Evolutionary conservation across 768 basidiomycete species (phyloP).

Genomic region (Rhizopogon sp.): DNA sequence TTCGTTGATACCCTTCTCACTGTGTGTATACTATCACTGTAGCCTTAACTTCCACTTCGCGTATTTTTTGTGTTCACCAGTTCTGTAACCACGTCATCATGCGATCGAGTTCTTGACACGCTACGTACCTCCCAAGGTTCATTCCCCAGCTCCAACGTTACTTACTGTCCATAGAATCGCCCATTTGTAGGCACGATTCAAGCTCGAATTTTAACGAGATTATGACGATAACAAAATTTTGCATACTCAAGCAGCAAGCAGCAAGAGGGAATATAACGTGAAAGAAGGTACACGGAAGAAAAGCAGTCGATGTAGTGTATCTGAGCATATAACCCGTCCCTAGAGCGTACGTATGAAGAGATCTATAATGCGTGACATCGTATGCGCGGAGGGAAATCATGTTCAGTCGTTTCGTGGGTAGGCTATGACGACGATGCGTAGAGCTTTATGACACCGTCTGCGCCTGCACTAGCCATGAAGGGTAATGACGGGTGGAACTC

Average conservation of each 20-base stretch:
- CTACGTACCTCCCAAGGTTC: neutral
- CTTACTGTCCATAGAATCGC: neutral
- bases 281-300: slow-evolving; percentile 2
- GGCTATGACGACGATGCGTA: slow-evolving; percentile 82
- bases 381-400: slow-evolving; percentile 3
- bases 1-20: slow-evolving; percentile 14
- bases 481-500: slow-evolving; percentile 80
- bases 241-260: neutral
- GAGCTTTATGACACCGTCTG: slow-evolving; percentile 89
- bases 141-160: neutral
- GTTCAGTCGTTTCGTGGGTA: neutral
- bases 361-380: slow-evolving; percentile 14
- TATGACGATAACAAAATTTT: neutral
- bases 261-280: slow-evolving; percentile 1
- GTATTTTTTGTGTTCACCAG: neutral
- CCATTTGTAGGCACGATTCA: neutral
- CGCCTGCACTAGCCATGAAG: slow-evolving; percentile 91
- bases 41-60: slow-evolving; percentile 26
- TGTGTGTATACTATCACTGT: slow-evolving; percentile 33
- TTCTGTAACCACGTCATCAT: neutral
- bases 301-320: slow-evolving; percentile 5
- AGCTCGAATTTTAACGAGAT: neutral
- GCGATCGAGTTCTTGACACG: neutral
- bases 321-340: slow-evolving; percentile 22
- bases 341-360: slow-evolving; percentile 14